Evolutionary conservation across 306 rosid genomes (phyloP).

Genomic region (Malus orientalis): DNA sequence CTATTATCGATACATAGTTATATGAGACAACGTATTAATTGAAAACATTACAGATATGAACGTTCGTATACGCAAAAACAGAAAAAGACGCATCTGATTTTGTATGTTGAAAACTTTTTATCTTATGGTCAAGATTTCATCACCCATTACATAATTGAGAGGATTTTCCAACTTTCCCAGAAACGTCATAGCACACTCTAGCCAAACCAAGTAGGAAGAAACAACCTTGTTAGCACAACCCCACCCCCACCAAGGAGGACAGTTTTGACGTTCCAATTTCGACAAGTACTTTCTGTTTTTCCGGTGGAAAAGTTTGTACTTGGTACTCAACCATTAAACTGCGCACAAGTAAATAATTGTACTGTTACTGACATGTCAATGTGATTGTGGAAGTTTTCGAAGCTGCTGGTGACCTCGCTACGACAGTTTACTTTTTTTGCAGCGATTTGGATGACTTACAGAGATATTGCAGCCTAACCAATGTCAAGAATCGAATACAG

Average conservation of each 20-base stretch:
- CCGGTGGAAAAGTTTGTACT: neutral
- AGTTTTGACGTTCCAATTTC: neutral
- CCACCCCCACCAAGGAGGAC: neutral
- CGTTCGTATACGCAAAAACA: too few relatives aligned
- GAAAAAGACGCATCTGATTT: neutral
- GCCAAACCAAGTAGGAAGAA: neutral
- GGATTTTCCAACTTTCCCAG: neutral
- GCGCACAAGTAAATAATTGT: neutral
- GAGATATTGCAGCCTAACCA: rapidly evolving
- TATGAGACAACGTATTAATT: too few relatives aligned
- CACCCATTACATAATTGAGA: neutral
- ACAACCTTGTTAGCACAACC: neutral
- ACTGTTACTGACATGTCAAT: neutral
- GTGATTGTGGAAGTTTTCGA: neutral
- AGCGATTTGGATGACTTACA: rapidly evolving
- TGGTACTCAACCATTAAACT: neutral
- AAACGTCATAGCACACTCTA: neutral
- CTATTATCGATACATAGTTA: too few relatives aligned
- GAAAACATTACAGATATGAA: too few relatives aligned
- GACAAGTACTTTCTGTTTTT: neutral
- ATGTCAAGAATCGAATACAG: rapidly evolving
- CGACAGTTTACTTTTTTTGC: rapidly evolving
- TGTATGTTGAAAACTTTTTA: neutral
- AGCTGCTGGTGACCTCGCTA: too few relatives aligned
- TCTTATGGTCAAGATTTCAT: neutral